Conservation (phyloP, 1,284 basidiomycete genomes). For the Amylostereum chailletii region DNA sequence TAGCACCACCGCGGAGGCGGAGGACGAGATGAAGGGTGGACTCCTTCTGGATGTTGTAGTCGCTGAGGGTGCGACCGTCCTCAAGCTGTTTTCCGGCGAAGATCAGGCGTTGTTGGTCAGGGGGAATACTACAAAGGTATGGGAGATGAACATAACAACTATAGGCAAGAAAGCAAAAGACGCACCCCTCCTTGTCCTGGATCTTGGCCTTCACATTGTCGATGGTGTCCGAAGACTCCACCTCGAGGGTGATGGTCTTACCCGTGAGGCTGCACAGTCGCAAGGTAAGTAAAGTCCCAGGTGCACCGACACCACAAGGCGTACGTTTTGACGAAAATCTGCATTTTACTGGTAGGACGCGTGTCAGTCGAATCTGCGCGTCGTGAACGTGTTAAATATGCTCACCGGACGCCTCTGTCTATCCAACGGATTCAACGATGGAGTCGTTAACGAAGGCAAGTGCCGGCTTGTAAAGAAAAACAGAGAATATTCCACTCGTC, state of each 20-base stretch:
- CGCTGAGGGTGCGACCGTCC: constrained; percentile 83
- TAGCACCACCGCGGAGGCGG: constrained; percentile 91
- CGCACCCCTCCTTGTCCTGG: constrained; percentile 90
- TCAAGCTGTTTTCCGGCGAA: constrained; percentile 98
- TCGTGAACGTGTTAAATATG: neutral
- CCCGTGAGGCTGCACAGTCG: constrained; percentile 74
- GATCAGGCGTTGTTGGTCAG: constrained; percentile 96
- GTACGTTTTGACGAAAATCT: constrained; percentile 90
- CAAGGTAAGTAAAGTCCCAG: constrained; percentile 9
- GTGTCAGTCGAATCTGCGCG: no score
- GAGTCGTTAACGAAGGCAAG: constrained; percentile 80
- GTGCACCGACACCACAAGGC: neutral
- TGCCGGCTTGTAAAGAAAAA: no score
- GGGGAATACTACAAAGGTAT: constrained; percentile 59
- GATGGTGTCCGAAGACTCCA: constrained; percentile 94
- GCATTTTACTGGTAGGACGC: constrained; percentile 46
- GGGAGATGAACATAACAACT: constrained; percentile 4
- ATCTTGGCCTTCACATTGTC: constrained; percentile 98
- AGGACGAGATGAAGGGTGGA: constrained; percentile 95
- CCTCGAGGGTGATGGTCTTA: constrained; percentile 98
- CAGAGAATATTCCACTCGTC: constrained; percentile 1
- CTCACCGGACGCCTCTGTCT: constrained; percentile 61
- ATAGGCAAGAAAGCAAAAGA: constrained; percentile 2
- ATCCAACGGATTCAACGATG: constrained; percentile 77
- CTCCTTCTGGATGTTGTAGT: constrained; percentile 96